Evolutionary conservation across 2,329 filamentous ascomycete genomes (phyloP).

Genomic region (Fusarium solani-melongenae): DNA sequence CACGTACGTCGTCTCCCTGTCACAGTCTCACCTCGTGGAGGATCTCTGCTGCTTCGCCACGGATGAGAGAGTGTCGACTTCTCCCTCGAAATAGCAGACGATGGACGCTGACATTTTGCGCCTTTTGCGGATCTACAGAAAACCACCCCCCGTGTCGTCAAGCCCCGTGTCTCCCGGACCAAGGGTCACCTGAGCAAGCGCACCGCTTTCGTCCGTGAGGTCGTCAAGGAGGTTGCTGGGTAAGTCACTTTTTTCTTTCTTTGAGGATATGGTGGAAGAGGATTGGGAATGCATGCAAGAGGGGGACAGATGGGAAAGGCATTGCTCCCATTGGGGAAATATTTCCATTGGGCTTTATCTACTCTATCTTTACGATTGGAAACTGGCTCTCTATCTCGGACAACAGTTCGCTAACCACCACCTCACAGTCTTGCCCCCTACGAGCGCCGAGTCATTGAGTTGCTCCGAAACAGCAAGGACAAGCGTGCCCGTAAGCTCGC

Average conservation of each 20-base stretch:
- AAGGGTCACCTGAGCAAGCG: conserved; percentile 98
- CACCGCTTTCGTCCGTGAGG: conserved; percentile 95
- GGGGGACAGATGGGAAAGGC: neutral
- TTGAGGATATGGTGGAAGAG: neutral
- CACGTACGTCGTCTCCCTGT: conserved; percentile 64
- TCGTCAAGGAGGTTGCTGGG: conserved; percentile 98
- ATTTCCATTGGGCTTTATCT: neutral
- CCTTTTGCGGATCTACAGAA: conserved; percentile 68
- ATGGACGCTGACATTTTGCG: conserved; percentile 70
- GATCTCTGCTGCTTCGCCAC: conserved; percentile 67
- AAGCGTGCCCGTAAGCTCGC: conserved; percentile 99
- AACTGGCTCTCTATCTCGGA: neutral
- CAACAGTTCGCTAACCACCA: conserved; percentile 41
- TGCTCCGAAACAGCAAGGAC: conserved; percentile 99
- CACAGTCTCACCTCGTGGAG: conserved; percentile 79
- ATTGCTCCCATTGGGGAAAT: neutral
- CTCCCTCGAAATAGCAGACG: conserved; percentile 59
- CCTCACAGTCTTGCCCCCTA: conserved; percentile 81
- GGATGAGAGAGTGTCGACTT: conserved; percentile 33
- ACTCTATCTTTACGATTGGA: neutral
- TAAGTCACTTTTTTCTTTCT: conserved; percentile 60
- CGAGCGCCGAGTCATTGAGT: conserved; percentile 98
- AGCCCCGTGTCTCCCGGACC: conserved; percentile 83
- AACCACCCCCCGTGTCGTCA: conserved; percentile 82
- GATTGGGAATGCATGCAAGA: neutral